Percentiles rank a stretch among this genome's conserved stretches.
These are phyloP conservation scores for Globisporangium barbulae DNA, from an alignment of 352 stramenopile genomes.

Conservation along the genomic window DNA sequence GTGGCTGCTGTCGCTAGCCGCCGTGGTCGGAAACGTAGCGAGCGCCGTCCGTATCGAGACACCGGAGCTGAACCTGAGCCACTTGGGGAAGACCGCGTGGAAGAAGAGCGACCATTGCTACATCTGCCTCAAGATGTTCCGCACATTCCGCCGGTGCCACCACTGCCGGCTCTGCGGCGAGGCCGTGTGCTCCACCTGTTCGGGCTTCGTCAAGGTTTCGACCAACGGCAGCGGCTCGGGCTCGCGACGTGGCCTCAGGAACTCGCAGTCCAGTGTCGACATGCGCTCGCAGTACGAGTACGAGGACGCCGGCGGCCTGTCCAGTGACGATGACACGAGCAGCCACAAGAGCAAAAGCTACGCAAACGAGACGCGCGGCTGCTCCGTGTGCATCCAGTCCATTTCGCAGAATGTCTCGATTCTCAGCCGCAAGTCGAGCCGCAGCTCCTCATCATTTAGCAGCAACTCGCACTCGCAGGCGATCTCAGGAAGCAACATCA, in stretches of 20 bases:
- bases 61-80: constrained; percentile 19
- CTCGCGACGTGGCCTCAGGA: constrained; percentile 4
- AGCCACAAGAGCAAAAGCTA: constrained; percentile 20
- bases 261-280: constrained; percentile 18
- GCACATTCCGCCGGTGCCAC: constrained; percentile 58
- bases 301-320: not conserved
- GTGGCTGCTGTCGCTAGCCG: constrained; percentile 47
- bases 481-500: not conserved
- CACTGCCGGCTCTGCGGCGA: constrained; percentile 73
- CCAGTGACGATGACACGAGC: constrained; percentile 17
- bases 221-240: not conserved
- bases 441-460: constrained; percentile 17
- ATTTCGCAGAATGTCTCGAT: constrained; percentile 2
- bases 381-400: constrained; percentile 19
- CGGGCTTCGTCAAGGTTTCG: constrained; percentile 35
- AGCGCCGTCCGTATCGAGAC: constrained; percentile 25
- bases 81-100: constrained; percentile 42
- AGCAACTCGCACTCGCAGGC: constrained; percentile 2
- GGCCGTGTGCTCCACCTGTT: constrained; percentile 62
- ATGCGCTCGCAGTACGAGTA: constrained; percentile 15
- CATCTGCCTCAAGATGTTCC: constrained; percentile 60
- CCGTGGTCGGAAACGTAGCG: constrained; percentile 31
- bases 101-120: constrained; percentile 59
- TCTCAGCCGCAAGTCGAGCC: constrained; percentile 11
- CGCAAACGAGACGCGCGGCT: constrained; percentile 30